Evolutionary conservation across 2,329 filamentous ascomycete species (phyloP).

Genomic region (Colletotrichum tabaci): DNA sequence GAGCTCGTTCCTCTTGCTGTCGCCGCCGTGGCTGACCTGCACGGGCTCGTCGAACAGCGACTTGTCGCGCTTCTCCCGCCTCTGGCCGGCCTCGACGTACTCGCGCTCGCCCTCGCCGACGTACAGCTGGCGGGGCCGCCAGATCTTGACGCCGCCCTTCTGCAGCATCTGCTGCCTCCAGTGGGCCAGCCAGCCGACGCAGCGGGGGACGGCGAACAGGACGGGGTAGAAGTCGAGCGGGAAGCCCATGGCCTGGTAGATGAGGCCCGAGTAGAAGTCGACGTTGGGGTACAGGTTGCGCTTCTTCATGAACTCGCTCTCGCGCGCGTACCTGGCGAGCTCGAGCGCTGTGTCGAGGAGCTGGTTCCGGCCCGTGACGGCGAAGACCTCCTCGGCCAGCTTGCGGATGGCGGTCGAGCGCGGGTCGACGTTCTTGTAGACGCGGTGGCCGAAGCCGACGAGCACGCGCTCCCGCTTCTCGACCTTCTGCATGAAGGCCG

Average conservation of each 20-base stretch:
- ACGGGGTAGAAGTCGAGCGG: slow-evolving; percentile 68
- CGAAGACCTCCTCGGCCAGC: slow-evolving; percentile 65
- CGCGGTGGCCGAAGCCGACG: slow-evolving; percentile 69
- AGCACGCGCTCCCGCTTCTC: slow-evolving; percentile 66
- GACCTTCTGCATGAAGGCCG: slow-evolving; percentile 64
- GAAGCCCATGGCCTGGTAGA: slow-evolving; percentile 69
- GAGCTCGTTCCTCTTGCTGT: slow-evolving; percentile 59
- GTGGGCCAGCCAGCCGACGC: slow-evolving; percentile 67
- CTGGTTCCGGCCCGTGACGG: slow-evolving; percentile 65
- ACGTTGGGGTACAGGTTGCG: slow-evolving; percentile 66
- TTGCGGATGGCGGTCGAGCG: slow-evolving; percentile 64
- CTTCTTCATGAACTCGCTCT: slow-evolving; percentile 64
- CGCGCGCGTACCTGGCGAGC: slow-evolving; percentile 61
- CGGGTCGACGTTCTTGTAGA: slow-evolving; percentile 69
- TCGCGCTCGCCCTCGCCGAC: slow-evolving; percentile 60
- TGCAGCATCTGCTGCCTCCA: slow-evolving; percentile 67
- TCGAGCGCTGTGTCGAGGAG: slow-evolving; percentile 64
- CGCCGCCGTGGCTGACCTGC: slow-evolving; percentile 56
- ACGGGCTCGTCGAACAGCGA: slow-evolving; percentile 54
- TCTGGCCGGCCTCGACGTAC: slow-evolving; percentile 57
- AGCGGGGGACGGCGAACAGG: slow-evolving; percentile 65
- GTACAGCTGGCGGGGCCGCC: slow-evolving; percentile 65
- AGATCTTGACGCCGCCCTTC: slow-evolving; percentile 64
- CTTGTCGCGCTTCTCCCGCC: slow-evolving; percentile 51
- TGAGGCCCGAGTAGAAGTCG: slow-evolving; percentile 67